Evolutionary conservation across 2,329 filamentous ascomycete genomes (phyloP).

Genomic region (Graphiopsis chlorocephala): DNA sequence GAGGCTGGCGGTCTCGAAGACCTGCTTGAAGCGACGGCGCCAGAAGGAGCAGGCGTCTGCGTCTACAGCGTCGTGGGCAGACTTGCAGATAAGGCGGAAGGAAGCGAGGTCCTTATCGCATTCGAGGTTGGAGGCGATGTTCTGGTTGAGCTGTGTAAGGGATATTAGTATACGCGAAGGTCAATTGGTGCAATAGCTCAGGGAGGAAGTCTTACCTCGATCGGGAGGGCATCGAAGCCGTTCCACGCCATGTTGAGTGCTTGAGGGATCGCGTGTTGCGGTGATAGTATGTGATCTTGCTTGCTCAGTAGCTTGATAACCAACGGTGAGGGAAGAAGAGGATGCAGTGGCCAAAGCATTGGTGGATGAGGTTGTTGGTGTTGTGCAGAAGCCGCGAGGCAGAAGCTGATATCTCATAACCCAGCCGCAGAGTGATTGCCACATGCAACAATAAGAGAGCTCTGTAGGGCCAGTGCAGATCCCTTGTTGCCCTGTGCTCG

Average conservation of each 20-base stretch:
- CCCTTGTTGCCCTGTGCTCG: not conserved
- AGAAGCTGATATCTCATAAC: not conserved
- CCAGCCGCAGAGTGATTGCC: not conserved
- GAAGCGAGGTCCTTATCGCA: slow-evolving; percentile 44
- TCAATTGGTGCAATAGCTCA: not conserved
- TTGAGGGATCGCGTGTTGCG: not conserved
- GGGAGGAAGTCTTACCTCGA: slow-evolving; percentile 23
- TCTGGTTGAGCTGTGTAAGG: slow-evolving; percentile 38
- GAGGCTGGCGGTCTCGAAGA: slow-evolving; percentile 37
- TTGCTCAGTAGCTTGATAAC: not conserved
- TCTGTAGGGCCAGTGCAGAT: not conserved
- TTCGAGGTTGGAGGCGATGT: slow-evolving; percentile 38
- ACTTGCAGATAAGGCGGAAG: slow-evolving; percentile 42
- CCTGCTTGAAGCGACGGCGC: slow-evolving; percentile 43
- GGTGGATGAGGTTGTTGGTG: not conserved
- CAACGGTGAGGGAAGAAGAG: not conserved
- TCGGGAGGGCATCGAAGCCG: slow-evolving; percentile 26
- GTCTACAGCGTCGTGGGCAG: slow-evolving; percentile 40
- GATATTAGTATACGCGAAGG: not conserved
- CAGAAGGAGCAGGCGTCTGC: slow-evolving; percentile 45
- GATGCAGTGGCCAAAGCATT: not conserved
- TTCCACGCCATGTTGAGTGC: slow-evolving; percentile 13
- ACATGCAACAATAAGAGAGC: not conserved
- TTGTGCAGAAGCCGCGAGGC: not conserved
- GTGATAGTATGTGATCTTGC: not conserved